These are phyloP conservation scores for Diplocarpon rosae DNA, from an alignment of 2,329 filamentous ascomycete genomes.

Conservation along the genomic window DNA sequence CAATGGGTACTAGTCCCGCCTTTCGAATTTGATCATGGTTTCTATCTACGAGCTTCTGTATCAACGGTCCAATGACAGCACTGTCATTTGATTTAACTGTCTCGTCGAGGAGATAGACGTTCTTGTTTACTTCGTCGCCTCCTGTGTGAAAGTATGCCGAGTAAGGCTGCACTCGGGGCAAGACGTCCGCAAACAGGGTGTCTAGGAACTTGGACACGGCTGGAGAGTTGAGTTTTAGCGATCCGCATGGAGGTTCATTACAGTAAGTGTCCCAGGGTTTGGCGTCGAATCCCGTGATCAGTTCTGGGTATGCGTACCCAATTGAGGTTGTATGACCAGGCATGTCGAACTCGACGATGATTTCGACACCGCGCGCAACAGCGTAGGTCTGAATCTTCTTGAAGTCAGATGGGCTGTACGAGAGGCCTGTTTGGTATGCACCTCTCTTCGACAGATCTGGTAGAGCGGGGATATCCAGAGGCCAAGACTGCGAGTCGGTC, in stretches of 20 bases:
- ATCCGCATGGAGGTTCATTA: constrained; percentile 53
- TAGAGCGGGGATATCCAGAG: constrained; percentile 65
- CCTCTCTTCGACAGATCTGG: constrained; percentile 63
- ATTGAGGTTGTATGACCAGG: constrained; percentile 68
- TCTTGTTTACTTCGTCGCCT: constrained; percentile 75
- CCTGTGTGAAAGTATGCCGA: constrained; percentile 74
- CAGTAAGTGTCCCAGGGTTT: constrained; percentile 49
- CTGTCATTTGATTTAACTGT: constrained; percentile 57
- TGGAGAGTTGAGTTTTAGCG: constrained; percentile 65
- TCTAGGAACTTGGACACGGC: constrained; percentile 62
- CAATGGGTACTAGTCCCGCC: constrained; percentile 58
- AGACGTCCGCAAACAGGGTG: constrained; percentile 60
- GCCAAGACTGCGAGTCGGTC: constrained; percentile 79
- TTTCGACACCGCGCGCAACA: constrained; percentile 53
- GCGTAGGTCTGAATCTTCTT: constrained; percentile 60
- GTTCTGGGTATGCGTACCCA: constrained; percentile 54
- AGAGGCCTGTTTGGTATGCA: constrained; percentile 55
- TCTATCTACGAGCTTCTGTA: constrained; percentile 66
- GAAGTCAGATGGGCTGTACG: constrained; percentile 58
- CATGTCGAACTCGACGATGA: constrained; percentile 70
- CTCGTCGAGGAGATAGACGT: constrained; percentile 63
- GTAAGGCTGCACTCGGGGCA: constrained; percentile 61
- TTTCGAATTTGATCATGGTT: constrained; percentile 55
- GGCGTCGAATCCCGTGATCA: constrained; percentile 54
- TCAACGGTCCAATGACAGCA: constrained; percentile 56